Base-by-base conservation (phyloP, 768 basidiomycete species). In the Chalciporus piperatus region DNA sequence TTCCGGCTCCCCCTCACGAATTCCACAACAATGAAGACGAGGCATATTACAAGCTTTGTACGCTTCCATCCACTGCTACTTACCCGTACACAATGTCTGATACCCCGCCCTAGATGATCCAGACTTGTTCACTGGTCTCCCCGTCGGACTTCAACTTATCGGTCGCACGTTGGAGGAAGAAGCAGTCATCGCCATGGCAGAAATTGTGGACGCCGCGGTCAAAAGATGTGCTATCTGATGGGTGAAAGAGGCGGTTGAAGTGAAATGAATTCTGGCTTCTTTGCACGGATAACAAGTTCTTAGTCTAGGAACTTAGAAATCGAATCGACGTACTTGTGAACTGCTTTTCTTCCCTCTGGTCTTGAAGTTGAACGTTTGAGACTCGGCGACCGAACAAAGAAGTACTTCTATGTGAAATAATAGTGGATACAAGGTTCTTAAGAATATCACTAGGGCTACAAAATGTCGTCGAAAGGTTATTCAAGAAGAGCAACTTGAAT, bases 101-200 rank as follows among this genome's bases (percentile, higher is more conserved):
- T 22, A 22, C 35, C 17, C 28, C n/a, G 12, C 20, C 42, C 14
- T 41, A 79, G 77, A 77, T 54, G 68, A 78, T 48, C 75, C 79
- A 17, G 73, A 74, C 46, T 57, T 74, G 14, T 78, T 75, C 57
- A 60, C 68, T 6, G 73, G 72, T 14, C 70, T 73, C n/a, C 79
- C 80, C 2, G 68, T 81, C 6, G 68, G 69, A 14, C 63, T 82
- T 41, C 80, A 82, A 61, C 63, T 81, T 12, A 66, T 76, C 7
- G 79, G 79, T 3, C 67, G 72, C 22, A 74, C 70, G 30, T 66
- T 69, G 41, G 80, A 81, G 59, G 80, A 82, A 47, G 80, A 81
- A 59, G 80, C 76, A 0, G 76, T 81, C 16, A 68, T 81, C 10
- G 67, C 63, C 5, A 76, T 80, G 74, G 72, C 73, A 4, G 76